These are phyloP conservation scores for Tremellales sp. DNA, from an alignment of 1,284 basidiomycete species.

Conservation along the genomic window DNA sequence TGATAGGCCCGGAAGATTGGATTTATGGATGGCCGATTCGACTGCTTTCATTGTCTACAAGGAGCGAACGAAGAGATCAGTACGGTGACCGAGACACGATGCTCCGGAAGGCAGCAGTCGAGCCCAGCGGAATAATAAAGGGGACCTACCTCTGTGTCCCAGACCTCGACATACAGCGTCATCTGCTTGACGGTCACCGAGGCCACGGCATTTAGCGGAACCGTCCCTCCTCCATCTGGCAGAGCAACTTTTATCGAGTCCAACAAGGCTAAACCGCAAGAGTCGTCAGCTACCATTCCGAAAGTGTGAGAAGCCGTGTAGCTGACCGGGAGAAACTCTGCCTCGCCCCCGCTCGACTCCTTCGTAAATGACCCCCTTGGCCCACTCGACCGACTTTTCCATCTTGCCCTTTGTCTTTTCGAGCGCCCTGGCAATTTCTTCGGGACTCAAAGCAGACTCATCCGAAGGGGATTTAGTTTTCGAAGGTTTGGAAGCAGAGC, in stretches of 20 bases:
- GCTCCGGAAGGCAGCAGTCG: background rate
- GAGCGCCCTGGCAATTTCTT: conserved; percentile 22
- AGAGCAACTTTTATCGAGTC: conserved; percentile 40
- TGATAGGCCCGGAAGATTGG: conserved; percentile 46
- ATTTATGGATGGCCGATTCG: conserved; percentile 42
- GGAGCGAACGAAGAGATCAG: background rate
- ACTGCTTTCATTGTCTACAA: conserved; percentile 38
- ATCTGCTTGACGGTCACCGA: conserved; percentile 40
- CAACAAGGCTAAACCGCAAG: conserved; percentile 34
- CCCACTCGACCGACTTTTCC: conserved; percentile 45
- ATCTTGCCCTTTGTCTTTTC: conserved; percentile 35
- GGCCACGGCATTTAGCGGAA: conserved; percentile 39
- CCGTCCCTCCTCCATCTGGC: conserved; percentile 27
- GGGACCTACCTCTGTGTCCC: conserved; percentile 36
- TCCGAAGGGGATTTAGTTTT: conserved; percentile 5
- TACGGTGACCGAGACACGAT: background rate
- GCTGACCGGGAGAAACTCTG: conserved; percentile 40
- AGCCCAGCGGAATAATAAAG: background rate
- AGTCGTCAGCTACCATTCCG: background rate
- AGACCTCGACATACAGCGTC: conserved; percentile 42
- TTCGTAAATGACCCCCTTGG: conserved; percentile 39
- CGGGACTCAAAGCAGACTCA: conserved; percentile 6
- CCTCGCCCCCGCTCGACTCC: conserved; percentile 45
- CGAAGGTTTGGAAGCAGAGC: conserved; percentile 5
- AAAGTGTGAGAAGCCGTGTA: background rate